Evolutionary conservation across 768 basidiomycete species (phyloP), one percentile per base, ranked within the genome.

Genomic region (Hericium rajendrae): DNA sequence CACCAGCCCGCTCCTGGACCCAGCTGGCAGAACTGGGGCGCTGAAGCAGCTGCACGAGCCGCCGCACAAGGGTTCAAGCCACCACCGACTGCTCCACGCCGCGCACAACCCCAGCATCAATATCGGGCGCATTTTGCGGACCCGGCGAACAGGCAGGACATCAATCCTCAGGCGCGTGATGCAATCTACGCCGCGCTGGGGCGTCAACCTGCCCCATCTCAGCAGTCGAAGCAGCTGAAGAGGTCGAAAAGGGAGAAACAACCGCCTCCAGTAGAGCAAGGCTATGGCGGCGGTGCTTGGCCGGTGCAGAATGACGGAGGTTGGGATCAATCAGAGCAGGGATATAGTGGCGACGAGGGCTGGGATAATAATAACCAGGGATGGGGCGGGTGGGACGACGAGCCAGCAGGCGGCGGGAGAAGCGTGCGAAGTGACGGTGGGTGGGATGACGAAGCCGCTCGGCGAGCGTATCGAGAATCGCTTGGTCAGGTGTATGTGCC

Each of bases 11-110:
- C 43, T 16, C 24, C 50, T 32, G 51, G 38, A 16, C 6, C 57
- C 38, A 16, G 52, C 20, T 62, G 62, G 62, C 48, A 54, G 40
- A n/a, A n/a, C 10, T 62, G 62, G 62, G 32, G 38, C 1, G 52
- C 51, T 49, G 62, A 62, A 40, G 62, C 60, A 15, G 52, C 49
- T 10, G 57, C 60, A 1, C 53, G 61, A 40, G 62, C 60, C n/a
- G 52, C 49, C 8, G 57, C 60, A 2, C 53, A 57, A 38, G 49
- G 52, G 3, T 51, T 22, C 55, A 57, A 54, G 5, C 4, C n/a
- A 6, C 20, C 38, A 40, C 38, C 13, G 38, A 51, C 43, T 46
- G n/a, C 18, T 32, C 26, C 28, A 11, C 18, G 53, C 24, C 59
- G 20, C 3, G 11, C 51, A 26, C 38, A 10, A 15, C 39, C 22